Percentiles rank a stretch among this genome's conserved stretches.
Conservation (phyloP, 2,329 filamentous ascomycete genomes). For the Orbilia ellipsospora region DNA sequence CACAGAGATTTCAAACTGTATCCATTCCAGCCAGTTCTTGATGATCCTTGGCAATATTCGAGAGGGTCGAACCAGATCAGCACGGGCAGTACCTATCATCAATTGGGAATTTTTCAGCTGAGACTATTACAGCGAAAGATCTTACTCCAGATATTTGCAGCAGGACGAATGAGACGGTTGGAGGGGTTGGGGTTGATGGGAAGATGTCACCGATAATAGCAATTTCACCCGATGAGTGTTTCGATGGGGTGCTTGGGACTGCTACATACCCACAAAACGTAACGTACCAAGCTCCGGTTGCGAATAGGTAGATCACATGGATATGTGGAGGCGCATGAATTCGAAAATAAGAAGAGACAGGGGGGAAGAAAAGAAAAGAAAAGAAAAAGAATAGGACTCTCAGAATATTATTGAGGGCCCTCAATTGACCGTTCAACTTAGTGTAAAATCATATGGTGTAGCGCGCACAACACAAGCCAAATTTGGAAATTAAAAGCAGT, state of each 20-base stretch:
- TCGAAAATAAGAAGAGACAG: too few species aligned
- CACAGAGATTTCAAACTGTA: slow-evolving; percentile 9
- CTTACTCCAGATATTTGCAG: slow-evolving; percentile 7
- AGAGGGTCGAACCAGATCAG: background rate
- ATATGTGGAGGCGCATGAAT: too few species aligned
- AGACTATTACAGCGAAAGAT: background rate
- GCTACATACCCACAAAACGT: background rate
- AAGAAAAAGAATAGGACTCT: too few species aligned
- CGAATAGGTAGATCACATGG: background rate
- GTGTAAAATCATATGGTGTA: too few species aligned
- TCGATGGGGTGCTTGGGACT: slow-evolving; percentile 8
- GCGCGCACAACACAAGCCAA: too few species aligned
- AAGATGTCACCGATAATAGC: background rate
- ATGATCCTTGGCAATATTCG: slow-evolving; percentile 10
- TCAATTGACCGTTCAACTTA: too few species aligned
- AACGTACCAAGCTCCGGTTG: background rate
- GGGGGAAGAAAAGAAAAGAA: too few species aligned
- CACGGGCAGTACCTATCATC: background rate
- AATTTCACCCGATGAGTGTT: slow-evolving; percentile 14
- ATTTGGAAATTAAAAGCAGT: too few species aligned
- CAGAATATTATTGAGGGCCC: too few species aligned
- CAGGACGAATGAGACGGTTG: background rate
- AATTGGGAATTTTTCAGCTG: background rate
- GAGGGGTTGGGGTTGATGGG: background rate
- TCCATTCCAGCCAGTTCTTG: slow-evolving; percentile 10